Evolutionary conservation across 192 early-diverging fungal species (phyloP).

Genomic region (Backusella macrospora): DNA sequence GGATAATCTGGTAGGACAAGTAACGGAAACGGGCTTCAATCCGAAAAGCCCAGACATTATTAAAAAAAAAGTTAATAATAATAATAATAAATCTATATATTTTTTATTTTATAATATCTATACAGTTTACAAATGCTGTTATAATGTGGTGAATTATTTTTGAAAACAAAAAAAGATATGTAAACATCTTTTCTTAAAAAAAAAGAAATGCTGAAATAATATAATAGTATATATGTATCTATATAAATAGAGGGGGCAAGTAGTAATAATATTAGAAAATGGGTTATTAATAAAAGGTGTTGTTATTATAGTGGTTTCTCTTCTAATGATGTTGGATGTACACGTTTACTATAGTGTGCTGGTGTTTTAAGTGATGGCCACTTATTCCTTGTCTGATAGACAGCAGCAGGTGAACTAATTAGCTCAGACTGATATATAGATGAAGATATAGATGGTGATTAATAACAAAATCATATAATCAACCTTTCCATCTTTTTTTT

Average conservation of each 20-base stretch:
- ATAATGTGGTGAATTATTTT: background rate
- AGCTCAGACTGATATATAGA: slow-evolving; percentile 1
- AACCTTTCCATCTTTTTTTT: too few species aligned
- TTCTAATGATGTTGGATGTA: background rate
- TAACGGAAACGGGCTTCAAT: too few species aligned
- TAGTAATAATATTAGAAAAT: background rate
- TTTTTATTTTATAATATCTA: slow-evolving; percentile 4
- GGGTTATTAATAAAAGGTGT: background rate
- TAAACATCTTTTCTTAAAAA: slow-evolving; percentile 4
- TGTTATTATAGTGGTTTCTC: background rate
- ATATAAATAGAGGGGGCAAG: too few species aligned
- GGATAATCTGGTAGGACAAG: too few species aligned
- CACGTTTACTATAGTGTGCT: slow-evolving; percentile 9
- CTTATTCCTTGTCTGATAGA: background rate
- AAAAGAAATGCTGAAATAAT: background rate
- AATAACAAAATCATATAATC: background rate
- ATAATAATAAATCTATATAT: background rate
- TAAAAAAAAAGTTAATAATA: too few species aligned
- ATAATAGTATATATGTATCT: background rate
- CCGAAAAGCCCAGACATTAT: too few species aligned
- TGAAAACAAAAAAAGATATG: background rate
- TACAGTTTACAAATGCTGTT: background rate
- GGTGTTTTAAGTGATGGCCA: background rate
- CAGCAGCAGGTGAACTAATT: background rate
- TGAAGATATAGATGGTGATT: background rate